These are phyloP conservation scores for Fusarium verrucosum DNA, from an alignment of 2,329 filamentous ascomycete genomes.

Conservation along the genomic window DNA sequence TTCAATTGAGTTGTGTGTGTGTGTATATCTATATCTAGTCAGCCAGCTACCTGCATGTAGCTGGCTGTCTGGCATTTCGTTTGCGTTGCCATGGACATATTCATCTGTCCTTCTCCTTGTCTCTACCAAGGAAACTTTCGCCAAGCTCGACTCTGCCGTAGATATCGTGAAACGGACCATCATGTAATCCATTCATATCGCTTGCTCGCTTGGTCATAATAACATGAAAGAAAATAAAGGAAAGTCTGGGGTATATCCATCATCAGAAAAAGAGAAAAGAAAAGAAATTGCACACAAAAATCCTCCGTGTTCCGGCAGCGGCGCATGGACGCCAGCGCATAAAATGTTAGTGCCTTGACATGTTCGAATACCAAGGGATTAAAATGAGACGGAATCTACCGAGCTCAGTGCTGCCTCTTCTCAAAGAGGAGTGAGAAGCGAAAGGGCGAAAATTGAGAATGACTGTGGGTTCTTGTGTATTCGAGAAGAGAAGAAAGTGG, in stretches of 20 bases:
- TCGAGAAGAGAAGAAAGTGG: conserved; percentile 21
- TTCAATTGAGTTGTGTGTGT: conserved; percentile 24
- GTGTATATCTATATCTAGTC: neutral
- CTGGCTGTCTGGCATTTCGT: neutral
- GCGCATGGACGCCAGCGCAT: conserved; percentile 17
- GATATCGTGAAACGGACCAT: conserved; percentile 14
- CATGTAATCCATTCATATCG: conserved; percentile 17
- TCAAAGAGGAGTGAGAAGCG: conserved; percentile 32
- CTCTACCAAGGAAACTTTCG: conserved; percentile 4
- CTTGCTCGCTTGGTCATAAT: conserved; percentile 31
- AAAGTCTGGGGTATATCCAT: conserved; percentile 48
- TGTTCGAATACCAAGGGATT: conserved; percentile 5
- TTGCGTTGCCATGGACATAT: neutral
- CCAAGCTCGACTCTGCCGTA: conserved; percentile 10
- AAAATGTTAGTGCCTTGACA: conserved; percentile 11
- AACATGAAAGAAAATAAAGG: conserved; percentile 33
- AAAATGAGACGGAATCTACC: conserved; percentile 26
- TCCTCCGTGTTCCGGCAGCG: conserved; percentile 30
- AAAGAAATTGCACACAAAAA: conserved; percentile 35
- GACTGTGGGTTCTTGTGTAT: conserved; percentile 20
- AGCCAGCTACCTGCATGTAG: too few species aligned
- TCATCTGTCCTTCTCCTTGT: conserved; percentile 17
- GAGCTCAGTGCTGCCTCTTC: conserved; percentile 24
- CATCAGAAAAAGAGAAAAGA: too few species aligned
- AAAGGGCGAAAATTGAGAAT: conserved; percentile 28